phyloP scores from a whole-genome alignment of 2,329 filamentous ascomycete species.

The Pseudogymnoascus sp. region DNA sequence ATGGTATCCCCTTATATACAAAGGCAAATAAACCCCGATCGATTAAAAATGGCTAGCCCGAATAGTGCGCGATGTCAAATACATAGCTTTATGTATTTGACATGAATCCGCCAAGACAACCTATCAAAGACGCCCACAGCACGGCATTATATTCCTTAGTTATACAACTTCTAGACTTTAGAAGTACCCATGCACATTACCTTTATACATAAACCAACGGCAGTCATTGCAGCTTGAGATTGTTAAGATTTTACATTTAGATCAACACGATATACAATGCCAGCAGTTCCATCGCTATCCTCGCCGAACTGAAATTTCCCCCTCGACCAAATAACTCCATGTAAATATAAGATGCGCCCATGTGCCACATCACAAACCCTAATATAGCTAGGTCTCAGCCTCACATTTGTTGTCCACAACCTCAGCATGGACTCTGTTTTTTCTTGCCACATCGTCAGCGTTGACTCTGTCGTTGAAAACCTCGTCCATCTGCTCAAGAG shows the following conservation, averaged over 20 bases:
- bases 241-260: background rate
- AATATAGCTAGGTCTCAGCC: background rate
- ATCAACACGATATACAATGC: background rate
- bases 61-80: background rate
- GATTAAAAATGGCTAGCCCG: background rate
- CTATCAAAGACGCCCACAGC: background rate
- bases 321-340: background rate
- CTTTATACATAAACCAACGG: background rate
- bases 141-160: background rate
- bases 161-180: background rate
- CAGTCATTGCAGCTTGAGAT: background rate
- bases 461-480: constrained; percentile 20
- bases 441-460: background rate
- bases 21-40: background rate
- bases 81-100: background rate
- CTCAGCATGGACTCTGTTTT: background rate
- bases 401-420: background rate
- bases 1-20: background rate
- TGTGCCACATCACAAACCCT: background rate
- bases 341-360: background rate
- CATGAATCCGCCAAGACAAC: background rate
- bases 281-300: background rate
- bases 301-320: background rate
- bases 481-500: constrained; percentile 48
- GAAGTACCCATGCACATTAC: background rate